Base-by-base conservation (phyloP, 768 basidiomycete species). In the Leccinum variicolor region DNA sequence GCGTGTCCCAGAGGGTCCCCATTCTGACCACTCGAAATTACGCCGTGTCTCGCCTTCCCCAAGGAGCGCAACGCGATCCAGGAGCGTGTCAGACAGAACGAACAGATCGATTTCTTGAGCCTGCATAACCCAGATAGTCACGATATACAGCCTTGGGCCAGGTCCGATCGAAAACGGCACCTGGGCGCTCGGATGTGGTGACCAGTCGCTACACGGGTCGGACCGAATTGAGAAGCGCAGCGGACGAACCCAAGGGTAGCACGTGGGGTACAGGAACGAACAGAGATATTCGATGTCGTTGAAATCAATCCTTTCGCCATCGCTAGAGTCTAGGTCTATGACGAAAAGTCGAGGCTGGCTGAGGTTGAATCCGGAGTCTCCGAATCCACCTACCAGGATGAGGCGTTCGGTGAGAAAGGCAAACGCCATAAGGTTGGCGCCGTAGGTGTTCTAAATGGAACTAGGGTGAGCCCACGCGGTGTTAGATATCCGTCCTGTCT, bases 171-270 rank as follows among this genome's bases (percentile, higher is more conserved):
- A 73, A 68, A 85, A 86, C 1, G 84, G 84, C n/a, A 76, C 74
- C 34, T 62, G 58, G 15, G 68, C 62, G 14, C 69, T 64, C 21
- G 66, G 50, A 54, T 70, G 63, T 41, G 78, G 78, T 19, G 60
- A 60, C 77, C 80, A 84, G 34, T 64, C 62, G 5, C 81, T 77
- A n/a, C 79, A 70, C 25, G 84, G 83, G 65, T 85, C 83, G 28
- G 81, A 79, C 36, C 81, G 82, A 25, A 86, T 73, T 41, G 75
- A 69, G 48, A 83, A 69, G 33, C 64, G 67, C 52, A 74, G 54
- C 10, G 73, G 62, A 21, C 55, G 64, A 15, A 72, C 68, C 57
- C 54, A 62, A 1, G 64, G 56, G 14, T 60, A 55, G 31, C 80
- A 66, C 3, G 60, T 45, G 3, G 84, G 84, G 60, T 75, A 81